A percentile compares a stretch with the other conserved stretches of the same genome.
phyloP scores from a whole-genome alignment of 2,329 filamentous ascomycete genomes.

The Penicillium vulpinum region DNA sequence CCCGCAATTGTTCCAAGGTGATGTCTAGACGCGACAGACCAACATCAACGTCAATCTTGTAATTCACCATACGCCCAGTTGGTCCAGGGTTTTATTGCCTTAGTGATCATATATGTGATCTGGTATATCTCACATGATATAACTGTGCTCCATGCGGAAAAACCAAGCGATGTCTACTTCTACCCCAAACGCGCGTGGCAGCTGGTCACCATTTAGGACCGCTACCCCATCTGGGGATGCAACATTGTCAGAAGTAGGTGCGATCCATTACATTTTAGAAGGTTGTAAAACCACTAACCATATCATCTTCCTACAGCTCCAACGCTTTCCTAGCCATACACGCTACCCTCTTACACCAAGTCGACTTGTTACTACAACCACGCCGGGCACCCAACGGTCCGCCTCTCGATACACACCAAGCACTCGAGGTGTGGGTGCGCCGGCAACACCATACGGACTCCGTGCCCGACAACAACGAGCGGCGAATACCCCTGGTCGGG shows the following conservation, averaged over 20 bases:
- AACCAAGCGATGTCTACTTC: conserved; percentile 26
- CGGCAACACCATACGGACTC: conserved; percentile 58
- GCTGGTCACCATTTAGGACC: conserved; percentile 23
- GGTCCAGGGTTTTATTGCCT: background rate
- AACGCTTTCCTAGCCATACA: conserved; percentile 34
- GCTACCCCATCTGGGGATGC: conserved; percentile 32
- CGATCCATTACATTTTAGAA: background rate
- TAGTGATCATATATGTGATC: background rate
- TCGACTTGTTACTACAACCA: conserved; percentile 29
- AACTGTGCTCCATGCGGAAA: background rate
- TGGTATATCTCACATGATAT: background rate
- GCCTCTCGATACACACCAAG: conserved; percentile 39
- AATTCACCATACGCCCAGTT: background rate
- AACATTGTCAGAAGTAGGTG: conserved; percentile 29
- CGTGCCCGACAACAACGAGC: conserved; percentile 56
- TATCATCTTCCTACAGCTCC: conserved; percentile 25
- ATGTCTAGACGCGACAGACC: conserved; percentile 20
- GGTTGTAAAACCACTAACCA: background rate
- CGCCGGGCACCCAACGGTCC: conserved; percentile 36
- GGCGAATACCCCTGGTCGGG: conserved; percentile 51
- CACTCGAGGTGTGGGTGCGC: conserved; percentile 37
- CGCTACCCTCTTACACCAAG: conserved; percentile 40
- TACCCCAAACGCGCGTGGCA: conserved; percentile 32
- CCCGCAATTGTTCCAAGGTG: conserved; percentile 22
- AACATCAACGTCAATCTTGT: conserved; percentile 5